Evolutionary conservation across 352 stramenopile genomes (phyloP).

Genomic region (Phytophthora citricola): DNA sequence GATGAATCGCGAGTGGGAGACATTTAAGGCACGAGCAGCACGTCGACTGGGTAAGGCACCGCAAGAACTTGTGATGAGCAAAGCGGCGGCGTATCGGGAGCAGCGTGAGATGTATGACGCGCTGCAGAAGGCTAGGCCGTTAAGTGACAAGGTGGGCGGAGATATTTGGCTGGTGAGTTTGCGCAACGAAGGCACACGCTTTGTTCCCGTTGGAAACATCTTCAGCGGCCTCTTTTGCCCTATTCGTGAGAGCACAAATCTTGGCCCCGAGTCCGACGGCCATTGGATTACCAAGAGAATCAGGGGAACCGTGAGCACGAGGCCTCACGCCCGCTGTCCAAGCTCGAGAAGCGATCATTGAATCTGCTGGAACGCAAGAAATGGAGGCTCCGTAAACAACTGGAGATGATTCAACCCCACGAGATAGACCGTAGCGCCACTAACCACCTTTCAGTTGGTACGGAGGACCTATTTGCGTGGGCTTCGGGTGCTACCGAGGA

Average conservation of each 20-base stretch:
- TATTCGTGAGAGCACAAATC: constrained; percentile 71
- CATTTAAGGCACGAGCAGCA: constrained; percentile 66
- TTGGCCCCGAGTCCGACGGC: constrained; percentile 62
- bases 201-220: constrained; percentile 92
- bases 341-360: constrained; percentile 60
- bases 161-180: constrained; percentile 93
- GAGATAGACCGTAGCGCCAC: constrained; percentile 61
- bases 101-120: constrained; percentile 92
- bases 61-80: constrained; percentile 88
- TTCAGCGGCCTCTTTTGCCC: constrained; percentile 93
- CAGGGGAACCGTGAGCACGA: constrained; percentile 18
- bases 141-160: constrained; percentile 86
- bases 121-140: constrained; percentile 85
- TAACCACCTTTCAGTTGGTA: constrained; percentile 61
- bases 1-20: constrained; percentile 74
- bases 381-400: constrained; percentile 68
- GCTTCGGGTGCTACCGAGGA: constrained; percentile 33
- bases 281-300: constrained; percentile 56
- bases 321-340: constrained; percentile 34
- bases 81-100: constrained; percentile 84
- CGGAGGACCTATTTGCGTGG: constrained; percentile 78
- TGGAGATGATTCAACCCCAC: constrained; percentile 68
- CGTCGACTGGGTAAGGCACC: constrained; percentile 67
- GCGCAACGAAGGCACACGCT: constrained; percentile 85
- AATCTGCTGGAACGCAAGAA: constrained; percentile 69